Evolutionary conservation across 805 yeast species (phyloP).

Genomic region (Yarrowia sp.): DNA sequence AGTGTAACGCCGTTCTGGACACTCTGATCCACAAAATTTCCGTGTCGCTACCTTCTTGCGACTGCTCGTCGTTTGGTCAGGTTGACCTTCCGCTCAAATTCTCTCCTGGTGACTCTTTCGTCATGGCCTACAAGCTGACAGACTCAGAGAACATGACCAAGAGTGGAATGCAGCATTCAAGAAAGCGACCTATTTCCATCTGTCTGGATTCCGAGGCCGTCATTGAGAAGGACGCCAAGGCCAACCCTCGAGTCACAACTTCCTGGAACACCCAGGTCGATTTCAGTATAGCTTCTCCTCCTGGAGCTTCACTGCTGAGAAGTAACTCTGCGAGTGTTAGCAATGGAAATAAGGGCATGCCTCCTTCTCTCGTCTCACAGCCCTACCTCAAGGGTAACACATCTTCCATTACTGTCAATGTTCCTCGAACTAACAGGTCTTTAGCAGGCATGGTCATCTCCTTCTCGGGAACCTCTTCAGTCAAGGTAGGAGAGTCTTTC

Average conservation of each 20-base stretch:
- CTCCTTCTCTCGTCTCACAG: constrained; percentile 29
- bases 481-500: constrained; percentile 64
- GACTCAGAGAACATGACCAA: constrained; percentile 26
- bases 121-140: constrained; percentile 46
- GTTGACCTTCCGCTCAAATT: constrained; percentile 47
- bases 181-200: constrained; percentile 24
- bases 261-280: constrained; percentile 38
- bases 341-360: constrained; percentile 12
- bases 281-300: constrained; percentile 27
- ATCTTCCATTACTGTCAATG: constrained; percentile 39
- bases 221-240: constrained; percentile 10
- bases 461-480: constrained; percentile 67
- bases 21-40: constrained; percentile 42
- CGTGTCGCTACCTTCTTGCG: constrained; percentile 45
- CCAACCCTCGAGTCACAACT: constrained; percentile 27
- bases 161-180: constrained; percentile 22
- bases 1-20: constrained; percentile 54
- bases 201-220: constrained; percentile 22
- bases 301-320: constrained; percentile 19
- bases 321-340: background rate
- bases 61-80: constrained; percentile 43
- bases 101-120: constrained; percentile 46
- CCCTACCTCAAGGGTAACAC: constrained; percentile 45
- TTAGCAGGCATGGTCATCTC: constrained; percentile 56
- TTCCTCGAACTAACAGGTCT: constrained; percentile 36